Evolutionary conservation across 108 stramenopile genomes (phyloP), one percentile per base, ranked within the genome.

Genomic region (Phaeodactylum tricornutum): DNA sequence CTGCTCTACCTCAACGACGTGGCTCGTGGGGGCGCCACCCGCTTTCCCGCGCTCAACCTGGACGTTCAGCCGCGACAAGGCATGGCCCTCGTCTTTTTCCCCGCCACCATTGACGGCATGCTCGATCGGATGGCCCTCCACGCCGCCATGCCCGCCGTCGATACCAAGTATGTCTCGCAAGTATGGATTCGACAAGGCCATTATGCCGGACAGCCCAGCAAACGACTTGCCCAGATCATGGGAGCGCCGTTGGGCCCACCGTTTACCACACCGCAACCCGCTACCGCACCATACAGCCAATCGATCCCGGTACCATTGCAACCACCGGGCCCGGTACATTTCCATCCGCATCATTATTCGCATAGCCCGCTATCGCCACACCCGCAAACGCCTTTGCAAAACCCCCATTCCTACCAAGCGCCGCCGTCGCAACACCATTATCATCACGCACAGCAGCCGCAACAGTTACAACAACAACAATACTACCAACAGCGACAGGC

Each of bases 1-100:
- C 67, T 98, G 50, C 70, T 95, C n/a, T 98, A 98, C 61, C 75
- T 98, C 43, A 98, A 96, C 53, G 76, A 93, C 57, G 92, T 94
- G 3, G 50, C 29, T 14, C 37, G 50, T n/a, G 96, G 96, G 4
- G 97, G 96, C 15, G 55, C 72, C n/a, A 98, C 96, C 2, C 43
- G 44, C 28, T 97, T 98, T 62, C 88, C 91, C 0, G 66, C 74
- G 28, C 61, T 96, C 34, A 81, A 87, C 47, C n/a, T 86, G 24
- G 43, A 79, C 44, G 77, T 92, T 16, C 66, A 64, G 39, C 95
- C 95, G 1, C 66, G 64, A 7, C 58, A 63, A 31, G 93, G 92
- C 16, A 82, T 71, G 86, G 95, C 95, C 0, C 48, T 96, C 0
- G 81, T 98, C 19, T 98, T 96, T 61, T 98, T 98, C 55, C 97